A percentile compares a stretch with the other conserved stretches of the same genome.
Evolutionary conservation across 495 filamentous ascomycete genomes (phyloP).

Genomic region (Tuber magnatum): DNA sequence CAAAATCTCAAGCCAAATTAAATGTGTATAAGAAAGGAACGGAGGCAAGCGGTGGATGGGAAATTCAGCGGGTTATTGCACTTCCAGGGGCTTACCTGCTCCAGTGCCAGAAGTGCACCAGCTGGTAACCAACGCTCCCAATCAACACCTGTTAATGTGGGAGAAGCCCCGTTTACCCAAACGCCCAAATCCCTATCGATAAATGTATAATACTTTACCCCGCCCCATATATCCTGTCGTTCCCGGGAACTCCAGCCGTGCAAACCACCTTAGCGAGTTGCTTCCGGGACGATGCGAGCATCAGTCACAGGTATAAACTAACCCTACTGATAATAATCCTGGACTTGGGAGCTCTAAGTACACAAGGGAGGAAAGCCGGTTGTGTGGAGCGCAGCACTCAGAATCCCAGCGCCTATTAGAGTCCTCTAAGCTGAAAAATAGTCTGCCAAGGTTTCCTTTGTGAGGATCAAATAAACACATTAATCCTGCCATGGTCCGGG

Average conservation of each 20-base stretch:
- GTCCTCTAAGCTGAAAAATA: too few relatives aligned
- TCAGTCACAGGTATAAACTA: too few relatives aligned
- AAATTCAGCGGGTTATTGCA: neutral
- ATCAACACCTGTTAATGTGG: neutral
- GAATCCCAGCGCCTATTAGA: too few relatives aligned
- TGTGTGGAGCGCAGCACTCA: too few relatives aligned
- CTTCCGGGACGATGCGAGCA: neutral
- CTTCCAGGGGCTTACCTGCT: neutral
- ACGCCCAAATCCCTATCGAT: neutral
- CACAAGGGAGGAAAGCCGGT: too few relatives aligned
- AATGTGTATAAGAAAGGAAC: conserved; percentile 11
- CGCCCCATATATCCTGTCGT: neutral
- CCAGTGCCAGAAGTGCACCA: neutral
- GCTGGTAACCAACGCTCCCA: neutral
- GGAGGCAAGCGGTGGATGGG: conserved; percentile 4
- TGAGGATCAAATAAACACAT: too few relatives aligned
- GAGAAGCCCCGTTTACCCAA: neutral
- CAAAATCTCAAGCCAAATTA: conserved; percentile 7
- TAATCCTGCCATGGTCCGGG: too few relatives aligned
- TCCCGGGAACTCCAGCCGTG: neutral
- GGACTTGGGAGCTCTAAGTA: too few relatives aligned
- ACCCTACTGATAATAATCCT: too few relatives aligned
- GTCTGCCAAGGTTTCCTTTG: too few relatives aligned
- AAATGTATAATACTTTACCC: neutral
- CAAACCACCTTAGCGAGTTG: neutral